A percentile compares a stretch with the other conserved stretches of the same genome.
These are phyloP conservation scores for Tolypocladium capitatum DNA, from an alignment of 2,329 filamentous ascomycete species.

Conservation along the genomic window DNA sequence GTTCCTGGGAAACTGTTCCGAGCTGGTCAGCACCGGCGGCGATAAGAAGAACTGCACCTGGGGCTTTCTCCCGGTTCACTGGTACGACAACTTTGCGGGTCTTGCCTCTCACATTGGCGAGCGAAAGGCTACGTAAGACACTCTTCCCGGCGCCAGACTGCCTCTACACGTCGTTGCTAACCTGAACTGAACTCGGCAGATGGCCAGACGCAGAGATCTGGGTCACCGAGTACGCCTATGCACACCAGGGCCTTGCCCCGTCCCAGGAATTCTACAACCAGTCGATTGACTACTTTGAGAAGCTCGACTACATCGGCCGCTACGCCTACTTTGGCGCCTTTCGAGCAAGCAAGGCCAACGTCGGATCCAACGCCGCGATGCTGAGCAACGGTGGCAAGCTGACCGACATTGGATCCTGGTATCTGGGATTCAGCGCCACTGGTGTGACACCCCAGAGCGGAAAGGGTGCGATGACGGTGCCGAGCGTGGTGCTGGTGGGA, in stretches of 20 bases:
- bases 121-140: constrained; percentile 20
- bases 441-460: constrained; percentile 25
- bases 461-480: constrained; percentile 1
- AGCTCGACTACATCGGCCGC: constrained; percentile 38
- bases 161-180: not conserved
- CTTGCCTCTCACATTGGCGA: constrained; percentile 54
- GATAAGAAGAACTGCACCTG: constrained; percentile 41
- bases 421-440: constrained; percentile 45
- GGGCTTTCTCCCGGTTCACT: constrained; percentile 52
- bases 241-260: constrained; percentile 38
- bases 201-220: constrained; percentile 53
- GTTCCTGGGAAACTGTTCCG: constrained; percentile 51
- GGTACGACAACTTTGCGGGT: constrained; percentile 58
- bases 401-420: constrained; percentile 67
- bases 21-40: constrained; percentile 33
- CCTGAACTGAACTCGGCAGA: constrained; percentile 16
- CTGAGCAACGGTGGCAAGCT: constrained; percentile 53
- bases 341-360: constrained; percentile 54
- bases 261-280: constrained; percentile 58
- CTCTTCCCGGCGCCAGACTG: no score
- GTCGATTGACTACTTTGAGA: constrained; percentile 53
- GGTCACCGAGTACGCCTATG: constrained; percentile 65
- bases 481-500: not conserved
- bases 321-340: constrained; percentile 72
- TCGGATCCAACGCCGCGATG: constrained; percentile 61